phyloP scores from a whole-genome alignment of 345 rosid species.

The Bretschneidera sinensis region DNA sequence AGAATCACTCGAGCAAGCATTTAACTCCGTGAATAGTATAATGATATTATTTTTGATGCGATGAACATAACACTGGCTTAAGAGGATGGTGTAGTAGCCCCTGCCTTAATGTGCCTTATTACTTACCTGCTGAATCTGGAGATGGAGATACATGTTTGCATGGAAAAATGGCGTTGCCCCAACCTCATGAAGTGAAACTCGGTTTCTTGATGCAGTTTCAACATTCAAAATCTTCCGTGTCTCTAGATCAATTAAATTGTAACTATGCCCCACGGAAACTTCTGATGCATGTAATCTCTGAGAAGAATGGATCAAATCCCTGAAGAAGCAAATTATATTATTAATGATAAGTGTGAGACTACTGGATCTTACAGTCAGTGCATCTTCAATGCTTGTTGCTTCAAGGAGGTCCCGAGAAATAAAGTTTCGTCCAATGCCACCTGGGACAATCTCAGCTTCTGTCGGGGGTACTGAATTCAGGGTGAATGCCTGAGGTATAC shows the following conservation, averaged over 20 bases:
- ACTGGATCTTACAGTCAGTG: constrained; percentile 28
- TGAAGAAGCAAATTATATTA: background rate
- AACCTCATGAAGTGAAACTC: constrained; percentile 44
- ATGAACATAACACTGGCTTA: background rate
- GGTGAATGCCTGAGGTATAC: constrained; percentile 40
- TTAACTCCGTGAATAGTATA: too few species aligned
- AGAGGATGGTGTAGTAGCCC: background rate
- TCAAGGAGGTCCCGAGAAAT: constrained; percentile 54
- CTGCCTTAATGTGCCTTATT: background rate
- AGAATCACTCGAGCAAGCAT: too few species aligned
- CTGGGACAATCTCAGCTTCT: constrained; percentile 39
- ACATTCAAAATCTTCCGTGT: constrained; percentile 37
- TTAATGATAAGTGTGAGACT: background rate
- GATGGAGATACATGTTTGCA: constrained; percentile 66
- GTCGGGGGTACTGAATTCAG: constrained; percentile 54
- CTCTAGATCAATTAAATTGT: constrained; percentile 40
- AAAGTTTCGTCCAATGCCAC: constrained; percentile 50
- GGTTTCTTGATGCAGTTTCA: constrained; percentile 49
- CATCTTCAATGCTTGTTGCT: constrained; percentile 45
- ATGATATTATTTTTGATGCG: too few species aligned
- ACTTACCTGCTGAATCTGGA: constrained; percentile 47
- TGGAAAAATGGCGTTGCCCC: constrained; percentile 48
- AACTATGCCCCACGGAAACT: constrained; percentile 55
- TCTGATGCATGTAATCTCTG: constrained; percentile 42
- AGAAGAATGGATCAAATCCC: constrained; percentile 1